Evolutionary conservation across 139 green algal genomes (phyloP), one percentile per base, ranked within the genome.

Genomic region (Chlorella vulgaris): DNA sequence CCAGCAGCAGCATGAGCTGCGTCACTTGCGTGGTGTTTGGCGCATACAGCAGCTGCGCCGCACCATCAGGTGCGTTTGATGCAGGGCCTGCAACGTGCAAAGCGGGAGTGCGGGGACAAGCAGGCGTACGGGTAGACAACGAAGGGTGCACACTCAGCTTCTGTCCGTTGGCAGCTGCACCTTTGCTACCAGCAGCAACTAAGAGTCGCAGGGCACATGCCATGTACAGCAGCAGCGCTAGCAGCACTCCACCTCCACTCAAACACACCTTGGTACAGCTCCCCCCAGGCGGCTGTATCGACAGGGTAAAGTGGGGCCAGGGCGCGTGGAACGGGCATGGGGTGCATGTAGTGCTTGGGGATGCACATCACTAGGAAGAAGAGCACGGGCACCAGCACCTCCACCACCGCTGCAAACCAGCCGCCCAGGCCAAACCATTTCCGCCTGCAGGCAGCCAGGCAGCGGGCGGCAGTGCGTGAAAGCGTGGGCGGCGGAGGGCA

Each of bases 341-440:
- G 89, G 60, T 89, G 81, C 29, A 95, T 81, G 85, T 92, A 95
- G 76, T 94, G 86, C 81, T 93, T 93, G 35, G 91, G 91, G 18
- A 95, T 83, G 66, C 88, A 93, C 90, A 94, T 94, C 31, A 89
- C 61, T 58, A 87, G 21, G 60, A 91, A 89, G 58, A 91, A 88
- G 28, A 76, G 69, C 3, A 76, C 84, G 5, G 85, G 84, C 36
- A 84, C 69, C 3, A 86, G 53, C 13, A 89, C 43, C 42, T 93
- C 83, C 10, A 91, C 4, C 19, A 87, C 53, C 13, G 91, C 66
- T 0, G 83, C 83, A 10, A 35, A 53, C 83, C 81, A 88, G 39
- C 88, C 88, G 2, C 80, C 81, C 24, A 89, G 40, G 21, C 90
- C 88, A 63, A 89, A 84, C 24, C 81, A 69, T 15, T 42, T 65